phyloP scores from a whole-genome alignment of 1,284 basidiomycete genomes.

The Cutaneotrichosporon daszewskae region DNA sequence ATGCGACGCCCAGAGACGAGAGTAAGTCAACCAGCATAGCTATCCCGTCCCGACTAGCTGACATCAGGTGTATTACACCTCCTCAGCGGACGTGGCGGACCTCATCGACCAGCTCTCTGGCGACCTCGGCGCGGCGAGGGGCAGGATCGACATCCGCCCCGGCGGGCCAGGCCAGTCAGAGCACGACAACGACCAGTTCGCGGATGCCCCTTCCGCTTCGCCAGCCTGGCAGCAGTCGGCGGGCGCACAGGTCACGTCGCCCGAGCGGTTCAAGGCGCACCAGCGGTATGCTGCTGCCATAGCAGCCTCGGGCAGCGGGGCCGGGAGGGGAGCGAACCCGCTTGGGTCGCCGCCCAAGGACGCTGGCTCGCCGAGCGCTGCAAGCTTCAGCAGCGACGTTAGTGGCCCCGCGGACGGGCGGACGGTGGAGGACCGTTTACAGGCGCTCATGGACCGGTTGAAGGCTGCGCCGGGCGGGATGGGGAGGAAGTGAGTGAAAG shows the following conservation, averaged over 20 bases:
- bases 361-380: slow-evolving; percentile 19
- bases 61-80: slow-evolving; percentile 40
- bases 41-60: too few species aligned
- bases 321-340: too few species aligned
- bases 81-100: slow-evolving; percentile 38
- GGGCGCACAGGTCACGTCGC: not conserved
- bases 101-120: slow-evolving; percentile 41
- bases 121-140: slow-evolving; percentile 28
- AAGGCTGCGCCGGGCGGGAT: slow-evolving; percentile 18
- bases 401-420: slow-evolving; percentile 5
- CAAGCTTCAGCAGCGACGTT: slow-evolving; percentile 23
- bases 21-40: too few species aligned
- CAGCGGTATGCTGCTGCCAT: slow-evolving; percentile 10
- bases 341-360: not conserved
- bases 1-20: slow-evolving; percentile 30
- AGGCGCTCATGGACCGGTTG: slow-evolving; percentile 40
- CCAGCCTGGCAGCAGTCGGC: not conserved
- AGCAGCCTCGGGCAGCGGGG: not conserved
- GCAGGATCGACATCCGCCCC: slow-evolving; percentile 37
- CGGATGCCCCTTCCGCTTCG: slow-evolving; percentile 7
- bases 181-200: slow-evolving; percentile 6
- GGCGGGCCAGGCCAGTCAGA: not conserved
- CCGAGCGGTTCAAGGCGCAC: slow-evolving; percentile 1
- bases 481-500: too few species aligned
- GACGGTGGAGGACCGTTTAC: slow-evolving; percentile 39